Base-by-base conservation (phyloP, 1,284 basidiomycete species). In the Marasmius oreades region DNA sequence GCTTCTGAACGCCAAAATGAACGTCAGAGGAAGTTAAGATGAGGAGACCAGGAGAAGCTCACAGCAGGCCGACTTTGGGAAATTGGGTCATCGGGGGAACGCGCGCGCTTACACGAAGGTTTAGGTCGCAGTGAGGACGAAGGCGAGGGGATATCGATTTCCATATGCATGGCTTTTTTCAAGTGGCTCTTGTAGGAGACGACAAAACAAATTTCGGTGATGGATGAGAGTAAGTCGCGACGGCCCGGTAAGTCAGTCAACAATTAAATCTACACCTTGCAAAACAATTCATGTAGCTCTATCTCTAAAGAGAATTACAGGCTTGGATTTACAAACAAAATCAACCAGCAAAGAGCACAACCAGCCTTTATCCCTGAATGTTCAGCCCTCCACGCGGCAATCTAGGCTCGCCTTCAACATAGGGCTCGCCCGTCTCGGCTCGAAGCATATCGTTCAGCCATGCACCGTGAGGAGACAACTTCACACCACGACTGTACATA, bases 361-460 rank as follows among this genome's bases (percentile, higher is more conserved):
- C 55, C 46, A 33, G 52, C n/a, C n/a, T n/a, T 53, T 59, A 78
- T 12, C 73, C 80, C 63, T 81, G 77, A 64, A 85, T 69, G 44
- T 81, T 67, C 55, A 84, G 64, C 8, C 70, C 70, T 51, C 66
- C 77, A 58, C 89, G 80, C 42, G 89, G 89, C 61, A 92, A 70
- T 65, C 75, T 80, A 22, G 89, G 84, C 69, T 92, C 89, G 22
- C 75, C 84, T 26, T 74, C 70, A 50, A 69, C 69, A 67, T 91
- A 91, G 8, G 73, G 76, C 68, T 90, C 85, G 26, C 82, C 81
- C 44, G 84, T 88, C 70, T 91, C 88, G 63, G 81, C 77, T 39
- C 89, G 78, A 60, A 89, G 69, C 72, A 92, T 66, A 67, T 92
- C 90, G 61, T 91, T 92, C 67, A 92, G 68, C 90, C 90, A 92